Evolutionary conservation across 208 protist species (phyloP).

Genomic region (Acanthamoeba divionensis): DNA sequence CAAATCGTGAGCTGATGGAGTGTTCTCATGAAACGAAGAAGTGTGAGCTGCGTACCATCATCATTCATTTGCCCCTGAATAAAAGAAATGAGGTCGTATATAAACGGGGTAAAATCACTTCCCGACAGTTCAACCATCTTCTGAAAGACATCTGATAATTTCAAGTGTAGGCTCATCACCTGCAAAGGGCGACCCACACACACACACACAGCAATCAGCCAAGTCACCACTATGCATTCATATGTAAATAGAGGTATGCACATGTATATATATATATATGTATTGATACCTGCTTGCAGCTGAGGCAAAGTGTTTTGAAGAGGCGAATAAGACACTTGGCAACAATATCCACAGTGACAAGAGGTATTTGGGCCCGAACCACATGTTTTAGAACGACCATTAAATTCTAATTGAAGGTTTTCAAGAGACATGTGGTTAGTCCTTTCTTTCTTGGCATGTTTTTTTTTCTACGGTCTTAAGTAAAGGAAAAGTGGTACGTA

Average conservation of each 20-base stretch:
- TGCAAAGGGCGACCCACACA: not conserved
- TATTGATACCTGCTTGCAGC: not conserved
- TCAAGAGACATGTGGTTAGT: not conserved
- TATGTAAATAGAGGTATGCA: too few species aligned
- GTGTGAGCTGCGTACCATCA: not conserved
- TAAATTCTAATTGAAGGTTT: not conserved
- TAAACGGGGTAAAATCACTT: constrained; percentile 13
- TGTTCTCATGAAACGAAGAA: too few species aligned
- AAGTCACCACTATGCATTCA: not conserved
- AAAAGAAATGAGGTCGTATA: constrained; percentile 41
- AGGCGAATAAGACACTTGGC: not conserved
- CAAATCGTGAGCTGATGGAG: too few species aligned
- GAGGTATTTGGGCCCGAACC: not conserved
- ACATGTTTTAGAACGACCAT: not conserved
- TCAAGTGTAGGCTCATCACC: constrained; percentile 9
- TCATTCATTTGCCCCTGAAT: not conserved
- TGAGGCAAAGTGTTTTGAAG: not conserved
- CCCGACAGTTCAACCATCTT: not conserved
- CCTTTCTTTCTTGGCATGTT: not conserved
- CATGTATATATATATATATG: not conserved
- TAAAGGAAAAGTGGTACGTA: not conserved
- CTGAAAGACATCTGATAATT: not conserved
- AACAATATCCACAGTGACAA: not conserved
- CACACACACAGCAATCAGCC: not conserved
- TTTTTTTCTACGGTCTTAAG: not conserved